These are phyloP conservation scores for Stemphylium vesicarium DNA, from an alignment of 2,329 filamentous ascomycete genomes.

Conservation along the genomic window DNA sequence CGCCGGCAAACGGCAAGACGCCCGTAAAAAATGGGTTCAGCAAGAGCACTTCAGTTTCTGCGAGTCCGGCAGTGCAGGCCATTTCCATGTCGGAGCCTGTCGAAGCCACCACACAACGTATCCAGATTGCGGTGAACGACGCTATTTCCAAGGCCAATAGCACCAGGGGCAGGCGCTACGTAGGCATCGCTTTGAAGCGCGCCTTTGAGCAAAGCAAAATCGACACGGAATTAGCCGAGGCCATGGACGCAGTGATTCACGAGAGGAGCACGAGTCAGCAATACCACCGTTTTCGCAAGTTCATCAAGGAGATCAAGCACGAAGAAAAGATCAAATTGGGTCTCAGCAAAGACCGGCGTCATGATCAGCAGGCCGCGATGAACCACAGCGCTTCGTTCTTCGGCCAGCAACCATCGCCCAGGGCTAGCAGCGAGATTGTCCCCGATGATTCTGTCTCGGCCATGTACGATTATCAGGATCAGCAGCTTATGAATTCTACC, in stretches of 20 bases:
- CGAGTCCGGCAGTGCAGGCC: conserved; percentile 27
- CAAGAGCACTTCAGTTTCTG: conserved; percentile 23
- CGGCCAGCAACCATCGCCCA: conserved; percentile 29
- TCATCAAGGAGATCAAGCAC: conserved; percentile 52
- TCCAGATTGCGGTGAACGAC: conserved; percentile 49
- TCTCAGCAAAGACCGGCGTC: conserved; percentile 22
- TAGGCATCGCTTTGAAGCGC: conserved; percentile 50
- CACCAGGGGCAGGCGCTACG: conserved; percentile 33
- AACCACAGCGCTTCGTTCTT: conserved; percentile 31
- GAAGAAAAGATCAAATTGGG: conserved; percentile 30
- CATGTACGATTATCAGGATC: conserved; percentile 26
- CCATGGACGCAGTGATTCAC: conserved; percentile 53
- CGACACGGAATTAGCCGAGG: conserved; percentile 45
- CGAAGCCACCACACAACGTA: conserved; percentile 31
- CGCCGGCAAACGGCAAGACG: conserved; percentile 33
- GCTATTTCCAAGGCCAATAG: conserved; percentile 51
- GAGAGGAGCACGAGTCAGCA: conserved; percentile 50
- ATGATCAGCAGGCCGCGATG: conserved; percentile 38
- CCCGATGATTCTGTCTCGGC: conserved; percentile 34
- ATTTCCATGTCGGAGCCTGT: conserved; percentile 18
- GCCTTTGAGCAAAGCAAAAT: conserved; percentile 51
- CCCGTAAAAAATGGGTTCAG: conserved; percentile 36
- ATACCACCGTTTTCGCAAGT: conserved; percentile 50
- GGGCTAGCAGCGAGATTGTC: conserved; percentile 32
- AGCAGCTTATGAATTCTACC: conserved; percentile 10